These are phyloP conservation scores for Trichoderma parareesei DNA, from an alignment of 495 filamentous ascomycete species.

Conservation along the genomic window DNA sequence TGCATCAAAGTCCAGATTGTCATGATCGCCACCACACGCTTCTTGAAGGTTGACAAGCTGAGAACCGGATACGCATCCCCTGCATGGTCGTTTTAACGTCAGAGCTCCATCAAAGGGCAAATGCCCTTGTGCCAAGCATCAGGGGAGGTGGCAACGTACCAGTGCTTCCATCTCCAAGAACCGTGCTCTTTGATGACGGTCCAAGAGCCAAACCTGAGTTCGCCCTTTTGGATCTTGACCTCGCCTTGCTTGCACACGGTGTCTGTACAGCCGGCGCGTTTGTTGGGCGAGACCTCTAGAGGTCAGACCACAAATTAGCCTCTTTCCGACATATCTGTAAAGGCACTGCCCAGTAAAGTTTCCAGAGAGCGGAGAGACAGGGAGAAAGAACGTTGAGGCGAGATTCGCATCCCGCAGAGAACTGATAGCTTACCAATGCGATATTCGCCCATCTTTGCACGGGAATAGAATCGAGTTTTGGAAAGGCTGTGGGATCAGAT, in stretches of 20 bases:
- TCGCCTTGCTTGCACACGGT: constrained; percentile 53
- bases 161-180: constrained; percentile 66
- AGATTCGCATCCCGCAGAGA: no score
- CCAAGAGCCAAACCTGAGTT: constrained; percentile 62
- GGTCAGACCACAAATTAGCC: constrained; percentile 12
- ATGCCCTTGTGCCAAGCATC: background rate
- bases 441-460: constrained; percentile 9
- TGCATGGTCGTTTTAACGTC: constrained; percentile 21
- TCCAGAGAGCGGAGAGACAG: background rate
- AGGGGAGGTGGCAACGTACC: constrained; percentile 43
- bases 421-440: constrained; percentile 10
- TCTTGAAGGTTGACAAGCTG: constrained; percentile 50
- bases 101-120: background rate
- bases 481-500: background rate
- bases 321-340: background rate
- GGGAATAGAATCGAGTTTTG: background rate
- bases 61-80: constrained; percentile 73
- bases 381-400: background rate
- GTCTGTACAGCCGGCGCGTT: constrained; percentile 61
- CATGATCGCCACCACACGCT: constrained; percentile 25
- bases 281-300: constrained; percentile 51
- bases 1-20: constrained; percentile 32
- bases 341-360: background rate
- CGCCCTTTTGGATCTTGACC: constrained; percentile 68
- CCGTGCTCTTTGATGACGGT: constrained; percentile 42